Conservation (phyloP, 73 alveolate species). For the Paramecium biaurelia region DNA sequence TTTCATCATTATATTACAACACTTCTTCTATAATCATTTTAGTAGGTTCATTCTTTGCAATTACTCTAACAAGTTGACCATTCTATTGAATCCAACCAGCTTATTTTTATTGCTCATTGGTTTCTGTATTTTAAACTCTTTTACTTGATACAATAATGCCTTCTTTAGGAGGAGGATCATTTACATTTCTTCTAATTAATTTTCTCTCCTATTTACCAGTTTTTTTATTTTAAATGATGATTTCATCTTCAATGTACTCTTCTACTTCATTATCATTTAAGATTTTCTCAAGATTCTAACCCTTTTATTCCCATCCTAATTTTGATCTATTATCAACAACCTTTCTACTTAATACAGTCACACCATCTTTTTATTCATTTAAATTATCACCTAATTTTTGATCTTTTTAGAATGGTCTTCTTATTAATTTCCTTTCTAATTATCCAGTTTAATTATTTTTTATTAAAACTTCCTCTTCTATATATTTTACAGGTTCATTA, state of each 20-base stretch:
- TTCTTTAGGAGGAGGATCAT: not conserved
- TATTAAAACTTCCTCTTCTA: not conserved
- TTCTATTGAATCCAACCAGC: not conserved
- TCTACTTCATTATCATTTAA: not conserved
- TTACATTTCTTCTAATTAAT: not conserved
- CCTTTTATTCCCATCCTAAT: not conserved
- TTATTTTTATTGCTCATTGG: not conserved
- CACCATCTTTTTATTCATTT: not conserved
- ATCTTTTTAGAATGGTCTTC: not conserved
- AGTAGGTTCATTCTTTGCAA: not conserved
- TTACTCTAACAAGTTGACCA: not conserved
- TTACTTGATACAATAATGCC: not conserved
- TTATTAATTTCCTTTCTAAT: not conserved
- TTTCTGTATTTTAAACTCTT: not conserved
- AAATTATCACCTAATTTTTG: not conserved
- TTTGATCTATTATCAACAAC: not conserved
- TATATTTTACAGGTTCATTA: not conserved
- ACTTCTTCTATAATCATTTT: not conserved
- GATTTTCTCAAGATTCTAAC: not conserved
- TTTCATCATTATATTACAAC: not conserved
- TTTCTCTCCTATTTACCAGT: conserved; percentile 4
- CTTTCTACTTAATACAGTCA: not conserved
- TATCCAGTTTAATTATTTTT: not conserved
- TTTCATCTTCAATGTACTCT: not conserved
- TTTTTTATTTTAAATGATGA: not conserved